Evolutionary conservation across 2,329 filamentous ascomycete species (phyloP).

Genomic region (Verticillium klebahnii): DNA sequence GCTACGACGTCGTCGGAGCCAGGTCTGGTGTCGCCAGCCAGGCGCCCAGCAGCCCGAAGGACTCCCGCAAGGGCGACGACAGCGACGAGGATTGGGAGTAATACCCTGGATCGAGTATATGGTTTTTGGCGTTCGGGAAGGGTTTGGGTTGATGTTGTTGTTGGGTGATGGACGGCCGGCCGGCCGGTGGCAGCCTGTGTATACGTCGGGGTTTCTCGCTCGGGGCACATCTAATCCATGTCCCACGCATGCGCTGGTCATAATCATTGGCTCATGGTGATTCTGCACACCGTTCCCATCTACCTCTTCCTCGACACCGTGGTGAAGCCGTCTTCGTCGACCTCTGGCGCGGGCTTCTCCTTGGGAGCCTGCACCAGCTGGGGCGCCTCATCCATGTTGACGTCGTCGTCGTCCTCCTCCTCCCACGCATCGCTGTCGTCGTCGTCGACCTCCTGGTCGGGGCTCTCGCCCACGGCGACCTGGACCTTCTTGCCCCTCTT

Average conservation of each 20-base stretch:
- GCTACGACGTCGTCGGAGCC: slow-evolving; percentile 87
- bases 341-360: slow-evolving; percentile 63
- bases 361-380: slow-evolving; percentile 50
- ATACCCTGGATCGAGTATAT: slow-evolving; percentile 1
- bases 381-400: slow-evolving; percentile 68
- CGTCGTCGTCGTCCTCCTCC: slow-evolving; percentile 53
- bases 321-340: slow-evolving; percentile 80
- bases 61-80: slow-evolving; percentile 50
- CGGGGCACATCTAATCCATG: slow-evolving; percentile 3
- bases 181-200: slow-evolving; percentile 13
- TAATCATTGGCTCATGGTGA: not conserved
- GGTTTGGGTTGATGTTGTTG: slow-evolving; percentile 6
- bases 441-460: slow-evolving; percentile 35
- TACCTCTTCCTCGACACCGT: slow-evolving; percentile 65
- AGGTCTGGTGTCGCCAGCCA: slow-evolving; percentile 73
- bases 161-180: not conserved
- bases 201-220: slow-evolving; percentile 4
- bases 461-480: not conserved
- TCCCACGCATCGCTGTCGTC: slow-evolving; percentile 61
- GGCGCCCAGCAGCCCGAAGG: slow-evolving; percentile 64
- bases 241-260: not conserved
- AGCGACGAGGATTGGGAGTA: slow-evolving; percentile 78
- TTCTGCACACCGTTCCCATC: not conserved
- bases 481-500: slow-evolving; percentile 53
- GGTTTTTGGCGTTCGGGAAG: not conserved